phyloP scores from a whole-genome alignment of 2,329 filamentous ascomycete species.

The Ophiobolus disseminans region DNA sequence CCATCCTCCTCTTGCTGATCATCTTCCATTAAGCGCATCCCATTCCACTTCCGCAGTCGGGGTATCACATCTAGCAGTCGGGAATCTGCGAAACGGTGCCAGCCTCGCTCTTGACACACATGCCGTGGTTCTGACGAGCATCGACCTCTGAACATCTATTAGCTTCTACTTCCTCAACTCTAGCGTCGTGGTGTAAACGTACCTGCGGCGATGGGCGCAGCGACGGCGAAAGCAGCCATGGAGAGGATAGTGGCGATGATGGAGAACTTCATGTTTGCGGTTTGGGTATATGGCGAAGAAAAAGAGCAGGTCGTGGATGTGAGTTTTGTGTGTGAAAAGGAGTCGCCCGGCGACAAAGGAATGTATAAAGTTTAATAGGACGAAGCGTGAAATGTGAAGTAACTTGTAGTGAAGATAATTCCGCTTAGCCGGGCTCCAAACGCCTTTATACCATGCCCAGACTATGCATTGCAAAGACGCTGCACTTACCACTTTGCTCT shows the following conservation, averaged over 20 bases:
- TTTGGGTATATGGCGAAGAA: not conserved
- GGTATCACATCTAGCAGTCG: slow-evolving; percentile 31
- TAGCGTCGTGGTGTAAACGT: slow-evolving; percentile 4
- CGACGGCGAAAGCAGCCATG: slow-evolving; percentile 44
- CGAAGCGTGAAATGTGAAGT: slow-evolving; percentile 14
- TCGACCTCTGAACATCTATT: slow-evolving; percentile 28
- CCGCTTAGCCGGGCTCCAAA: slow-evolving; percentile 13
- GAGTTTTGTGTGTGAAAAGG: slow-evolving; percentile 15
- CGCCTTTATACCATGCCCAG: slow-evolving; percentile 36
- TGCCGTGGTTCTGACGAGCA: slow-evolving; percentile 46
- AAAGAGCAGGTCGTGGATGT: not conserved
- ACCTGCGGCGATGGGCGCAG: slow-evolving; percentile 39
- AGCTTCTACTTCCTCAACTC: slow-evolving; percentile 6
- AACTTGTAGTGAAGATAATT: slow-evolving; percentile 20
- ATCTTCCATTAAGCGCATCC: slow-evolving; percentile 6
- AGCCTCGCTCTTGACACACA: slow-evolving; percentile 38
- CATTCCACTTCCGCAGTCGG: not conserved
- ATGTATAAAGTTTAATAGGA: slow-evolving; percentile 28
- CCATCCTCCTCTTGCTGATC: not conserved
- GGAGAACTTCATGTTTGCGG: slow-evolving; percentile 45
- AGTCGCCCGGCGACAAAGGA: slow-evolving; percentile 47
- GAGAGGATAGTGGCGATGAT: slow-evolving; percentile 43
- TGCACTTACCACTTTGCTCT: slow-evolving; percentile 6
- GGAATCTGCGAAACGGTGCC: slow-evolving; percentile 29
- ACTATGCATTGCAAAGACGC: slow-evolving; percentile 14